These are phyloP conservation scores for Neonectria magnoliae DNA, from an alignment of 2,329 filamentous ascomycete species.

Conservation along the genomic window DNA sequence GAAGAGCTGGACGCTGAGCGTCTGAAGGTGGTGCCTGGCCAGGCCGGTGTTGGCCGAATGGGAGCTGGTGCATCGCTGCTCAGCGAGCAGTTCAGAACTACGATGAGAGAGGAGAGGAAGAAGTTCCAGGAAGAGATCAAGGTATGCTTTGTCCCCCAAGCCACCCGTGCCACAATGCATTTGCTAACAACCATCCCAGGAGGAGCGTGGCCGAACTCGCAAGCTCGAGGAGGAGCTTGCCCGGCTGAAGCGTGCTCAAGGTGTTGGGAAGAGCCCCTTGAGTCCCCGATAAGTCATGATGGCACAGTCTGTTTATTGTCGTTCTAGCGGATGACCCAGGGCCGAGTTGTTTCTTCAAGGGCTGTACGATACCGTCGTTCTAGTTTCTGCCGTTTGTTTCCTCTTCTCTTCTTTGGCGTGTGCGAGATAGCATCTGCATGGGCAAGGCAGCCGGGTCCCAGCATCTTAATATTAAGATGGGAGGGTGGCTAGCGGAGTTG, in stretches of 20 bases:
- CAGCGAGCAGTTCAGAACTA: conserved; percentile 65
- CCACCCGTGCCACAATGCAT: not conserved
- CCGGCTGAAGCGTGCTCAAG: conserved; percentile 54
- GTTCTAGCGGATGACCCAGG: not conserved
- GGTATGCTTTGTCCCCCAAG: conserved; percentile 48
- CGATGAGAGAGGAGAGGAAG: conserved; percentile 66
- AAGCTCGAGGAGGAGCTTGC: conserved; percentile 63
- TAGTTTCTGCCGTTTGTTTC: not conserved
- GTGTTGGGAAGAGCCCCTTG: conserved; percentile 55
- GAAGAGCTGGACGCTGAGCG: conserved; percentile 63
- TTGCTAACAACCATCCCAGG: conserved; percentile 51
- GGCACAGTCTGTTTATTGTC: not conserved
- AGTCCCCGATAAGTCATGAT: conserved; percentile 48
- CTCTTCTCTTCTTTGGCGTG: conserved; percentile 22
- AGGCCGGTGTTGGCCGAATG: conserved; percentile 46
- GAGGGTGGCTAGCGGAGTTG: conserved; percentile 8
- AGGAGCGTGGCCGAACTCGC: conserved; percentile 59
- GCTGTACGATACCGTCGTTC: conserved; percentile 32
- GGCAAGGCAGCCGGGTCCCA: conserved; percentile 10
- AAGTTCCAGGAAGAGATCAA: conserved; percentile 65
- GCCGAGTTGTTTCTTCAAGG: not conserved
- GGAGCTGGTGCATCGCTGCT: conserved; percentile 61
- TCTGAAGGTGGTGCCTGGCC: conserved; percentile 53
- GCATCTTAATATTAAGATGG: conserved; percentile 12
- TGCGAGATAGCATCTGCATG: conserved; percentile 18